Evolutionary conservation across 2,329 filamentous ascomycete genomes (phyloP).

Genomic region (Alternaria angustiovoidea): DNA sequence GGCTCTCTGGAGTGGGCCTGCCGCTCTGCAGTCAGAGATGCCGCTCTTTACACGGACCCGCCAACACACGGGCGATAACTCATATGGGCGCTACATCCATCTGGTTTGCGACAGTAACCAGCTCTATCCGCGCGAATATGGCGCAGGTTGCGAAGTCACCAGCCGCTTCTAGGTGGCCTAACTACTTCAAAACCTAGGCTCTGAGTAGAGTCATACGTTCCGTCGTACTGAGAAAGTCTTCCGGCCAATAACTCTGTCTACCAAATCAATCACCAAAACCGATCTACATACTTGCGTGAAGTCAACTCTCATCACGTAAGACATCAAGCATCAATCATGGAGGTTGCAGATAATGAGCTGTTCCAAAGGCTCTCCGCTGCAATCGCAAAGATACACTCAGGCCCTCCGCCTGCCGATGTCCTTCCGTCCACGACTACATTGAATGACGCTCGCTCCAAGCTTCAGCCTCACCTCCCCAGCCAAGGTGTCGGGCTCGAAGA

Average conservation of each 20-base stretch:
- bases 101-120: background rate
- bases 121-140: background rate
- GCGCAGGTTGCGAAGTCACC: conserved; percentile 1
- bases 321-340: conserved; percentile 9
- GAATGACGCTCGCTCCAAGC: conserved; percentile 39
- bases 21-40: conserved; percentile 4
- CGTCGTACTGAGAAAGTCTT: background rate
- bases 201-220: conserved; percentile 6
- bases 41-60: conserved; percentile 1
- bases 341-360: conserved; percentile 21
- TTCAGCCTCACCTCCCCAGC: conserved; percentile 50
- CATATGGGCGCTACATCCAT: background rate
- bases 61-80: background rate
- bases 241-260: background rate
- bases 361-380: conserved; percentile 31
- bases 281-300: background rate
- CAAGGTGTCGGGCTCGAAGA: conserved; percentile 55
- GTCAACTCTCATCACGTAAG: background rate
- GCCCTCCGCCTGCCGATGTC: conserved; percentile 34
- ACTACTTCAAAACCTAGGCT: background rate
- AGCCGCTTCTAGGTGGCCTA: conserved; percentile 6
- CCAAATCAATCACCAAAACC: background rate
- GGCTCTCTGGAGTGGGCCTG: background rate
- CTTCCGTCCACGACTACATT: conserved; percentile 47
- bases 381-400: conserved; percentile 36